Conservation (phyloP, 306 rosid species). For the Trifolium pratense region DNA sequence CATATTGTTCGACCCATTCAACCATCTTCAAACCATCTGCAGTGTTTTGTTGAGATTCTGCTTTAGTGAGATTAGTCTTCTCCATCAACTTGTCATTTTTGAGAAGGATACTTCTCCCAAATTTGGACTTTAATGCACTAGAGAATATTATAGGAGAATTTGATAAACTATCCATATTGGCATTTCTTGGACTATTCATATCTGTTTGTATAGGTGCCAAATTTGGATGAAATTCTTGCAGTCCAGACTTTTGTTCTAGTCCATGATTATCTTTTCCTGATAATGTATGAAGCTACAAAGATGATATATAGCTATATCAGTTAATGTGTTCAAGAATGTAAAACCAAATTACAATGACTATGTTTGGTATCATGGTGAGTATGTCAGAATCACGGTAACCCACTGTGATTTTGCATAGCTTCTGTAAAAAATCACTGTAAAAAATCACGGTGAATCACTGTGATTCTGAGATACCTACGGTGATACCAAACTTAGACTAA, state of each 20-base stretch:
- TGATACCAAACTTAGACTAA: too few species aligned
- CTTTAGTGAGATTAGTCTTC: slow-evolving; percentile 36
- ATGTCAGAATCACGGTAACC: too few species aligned
- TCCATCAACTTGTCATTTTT: slow-evolving; percentile 42
- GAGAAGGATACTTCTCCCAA: slow-evolving; percentile 48
- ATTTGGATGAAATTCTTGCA: slow-evolving; percentile 47
- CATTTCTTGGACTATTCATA: slow-evolving; percentile 48
- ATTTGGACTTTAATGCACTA: slow-evolving; percentile 57
- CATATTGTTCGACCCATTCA: slow-evolving; percentile 79
- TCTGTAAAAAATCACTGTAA: too few species aligned
- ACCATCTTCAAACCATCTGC: slow-evolving; percentile 41
- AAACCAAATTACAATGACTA: slow-evolving; percentile 5
- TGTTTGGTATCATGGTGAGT: too few species aligned
- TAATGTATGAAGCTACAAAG: slow-evolving; percentile 67
- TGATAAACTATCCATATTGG: slow-evolving; percentile 51
- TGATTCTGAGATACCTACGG: too few species aligned
- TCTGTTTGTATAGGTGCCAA: slow-evolving; percentile 51
- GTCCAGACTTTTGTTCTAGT: slow-evolving; percentile 51
- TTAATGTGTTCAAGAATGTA: slow-evolving; percentile 7
- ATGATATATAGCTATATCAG: slow-evolving; percentile 8
- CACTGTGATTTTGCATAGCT: too few species aligned
- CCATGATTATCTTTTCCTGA: slow-evolving; percentile 56
- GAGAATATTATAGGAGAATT: slow-evolving; percentile 68
- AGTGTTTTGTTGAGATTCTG: slow-evolving; percentile 50
- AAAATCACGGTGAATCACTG: too few species aligned